Evolutionary conservation across 495 filamentous ascomycete genomes (phyloP).

Genomic region (Neurospora sp.): DNA sequence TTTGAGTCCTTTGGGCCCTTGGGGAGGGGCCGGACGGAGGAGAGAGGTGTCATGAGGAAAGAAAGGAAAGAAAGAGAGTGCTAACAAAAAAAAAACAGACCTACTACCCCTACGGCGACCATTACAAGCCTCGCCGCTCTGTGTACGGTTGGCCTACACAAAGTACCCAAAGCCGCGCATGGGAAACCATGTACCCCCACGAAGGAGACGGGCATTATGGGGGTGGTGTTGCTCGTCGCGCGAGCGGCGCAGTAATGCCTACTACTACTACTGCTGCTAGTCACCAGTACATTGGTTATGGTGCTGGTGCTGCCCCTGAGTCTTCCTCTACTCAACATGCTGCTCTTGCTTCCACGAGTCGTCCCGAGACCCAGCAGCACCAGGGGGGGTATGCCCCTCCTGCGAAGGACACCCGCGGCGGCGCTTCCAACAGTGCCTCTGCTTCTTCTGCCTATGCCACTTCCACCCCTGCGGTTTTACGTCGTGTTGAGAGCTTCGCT

Average conservation of each 20-base stretch:
- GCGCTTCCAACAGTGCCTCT: background rate
- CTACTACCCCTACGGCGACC: background rate
- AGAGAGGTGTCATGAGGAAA: too few relatives aligned
- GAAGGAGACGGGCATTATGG: background rate
- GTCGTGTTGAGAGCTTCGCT: background rate
- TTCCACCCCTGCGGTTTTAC: too few relatives aligned
- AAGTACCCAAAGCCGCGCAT: background rate
- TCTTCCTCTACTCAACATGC: background rate
- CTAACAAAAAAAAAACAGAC: background rate
- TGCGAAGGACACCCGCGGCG: too few relatives aligned
- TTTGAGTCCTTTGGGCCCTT: background rate
- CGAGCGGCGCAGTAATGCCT: background rate
- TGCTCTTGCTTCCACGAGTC: background rate
- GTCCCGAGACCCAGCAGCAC: too few relatives aligned
- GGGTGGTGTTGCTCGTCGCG: background rate
- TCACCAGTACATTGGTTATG: too few relatives aligned
- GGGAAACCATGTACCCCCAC: background rate
- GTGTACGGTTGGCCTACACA: background rate
- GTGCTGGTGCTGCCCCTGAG: background rate
- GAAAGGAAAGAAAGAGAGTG: background rate
- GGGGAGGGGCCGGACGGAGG: background rate
- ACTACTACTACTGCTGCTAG: background rate
- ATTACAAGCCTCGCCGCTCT: background rate
- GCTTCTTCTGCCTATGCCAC: background rate
- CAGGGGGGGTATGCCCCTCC: too few relatives aligned